A percentile compares a stretch with the other conserved stretches of the same genome.
Conservation (phyloP, 2,329 filamentous ascomycete species). For the Remersonia thermophila region DNA sequence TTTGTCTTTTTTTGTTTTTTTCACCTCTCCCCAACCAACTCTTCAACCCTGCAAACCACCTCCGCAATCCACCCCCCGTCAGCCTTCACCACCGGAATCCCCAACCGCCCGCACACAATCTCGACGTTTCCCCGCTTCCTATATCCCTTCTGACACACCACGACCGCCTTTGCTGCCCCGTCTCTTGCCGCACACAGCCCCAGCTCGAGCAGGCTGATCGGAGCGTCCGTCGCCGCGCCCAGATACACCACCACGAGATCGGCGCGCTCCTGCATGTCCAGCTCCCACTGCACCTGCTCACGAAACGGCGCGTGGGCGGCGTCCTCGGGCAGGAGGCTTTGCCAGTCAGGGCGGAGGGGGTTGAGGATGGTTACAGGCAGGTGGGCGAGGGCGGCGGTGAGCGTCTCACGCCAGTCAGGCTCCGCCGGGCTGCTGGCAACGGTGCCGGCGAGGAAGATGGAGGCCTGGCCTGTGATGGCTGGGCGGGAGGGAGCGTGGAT, state of each 20-base stretch:
- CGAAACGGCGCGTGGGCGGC: conserved; percentile 32
- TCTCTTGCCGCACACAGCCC: conserved; percentile 35
- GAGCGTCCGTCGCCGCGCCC: conserved; percentile 37
- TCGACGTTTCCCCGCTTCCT: conserved; percentile 50
- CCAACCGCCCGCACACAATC: conserved; percentile 39
- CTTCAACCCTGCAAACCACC: conserved; percentile 3
- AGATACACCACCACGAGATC: conserved; percentile 47
- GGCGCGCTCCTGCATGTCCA: conserved; percentile 40
- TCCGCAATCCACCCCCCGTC: conserved; percentile 2
- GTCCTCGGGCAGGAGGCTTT: conserved; percentile 39
- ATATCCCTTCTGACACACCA: conserved; percentile 40
- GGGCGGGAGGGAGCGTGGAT: conserved; percentile 7
- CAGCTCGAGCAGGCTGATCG: conserved; percentile 48
- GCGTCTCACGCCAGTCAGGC: conserved; percentile 38
- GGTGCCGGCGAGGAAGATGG: conserved; percentile 47
- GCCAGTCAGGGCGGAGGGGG: conserved; percentile 45
- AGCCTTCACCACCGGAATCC: conserved; percentile 29
- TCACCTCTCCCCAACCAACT: neutral
- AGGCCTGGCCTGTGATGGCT: conserved; percentile 11
- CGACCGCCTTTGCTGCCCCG: conserved; percentile 40
- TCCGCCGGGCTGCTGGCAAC: conserved; percentile 34
- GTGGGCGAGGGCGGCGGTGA: conserved; percentile 29
- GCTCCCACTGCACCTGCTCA: conserved; percentile 49
- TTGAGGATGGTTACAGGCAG: conserved; percentile 44
- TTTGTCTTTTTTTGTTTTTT: too few relatives aligned